These are phyloP conservation scores for Crucibulum parvulum DNA, from an alignment of 1,284 basidiomycete genomes.

Conservation along the genomic window DNA sequence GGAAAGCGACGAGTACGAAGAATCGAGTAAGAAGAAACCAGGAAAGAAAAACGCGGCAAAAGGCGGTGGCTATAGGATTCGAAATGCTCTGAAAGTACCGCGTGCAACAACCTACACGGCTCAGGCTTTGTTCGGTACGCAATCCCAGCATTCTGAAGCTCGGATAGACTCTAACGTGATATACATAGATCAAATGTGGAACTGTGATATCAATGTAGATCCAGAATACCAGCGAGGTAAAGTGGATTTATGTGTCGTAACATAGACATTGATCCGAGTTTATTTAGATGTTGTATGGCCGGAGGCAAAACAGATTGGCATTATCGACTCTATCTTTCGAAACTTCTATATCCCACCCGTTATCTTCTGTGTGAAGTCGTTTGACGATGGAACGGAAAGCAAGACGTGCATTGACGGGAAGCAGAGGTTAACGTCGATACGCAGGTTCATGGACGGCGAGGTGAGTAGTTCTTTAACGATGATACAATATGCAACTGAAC, in stretches of 20 bases:
- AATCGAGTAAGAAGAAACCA: conserved; percentile 17
- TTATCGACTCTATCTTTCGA: conserved; percentile 76
- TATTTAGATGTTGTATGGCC: conserved; percentile 73
- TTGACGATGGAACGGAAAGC: conserved; percentile 66
- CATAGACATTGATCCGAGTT: too few species aligned
- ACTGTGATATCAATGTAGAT: conserved; percentile 66
- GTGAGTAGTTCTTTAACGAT: conserved; percentile 43
- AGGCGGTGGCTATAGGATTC: conserved; percentile 52
- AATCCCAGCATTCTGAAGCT: neutral
- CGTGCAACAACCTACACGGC: conserved; percentile 74
- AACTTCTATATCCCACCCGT: conserved; percentile 80
- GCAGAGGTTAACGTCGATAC: conserved; percentile 77
- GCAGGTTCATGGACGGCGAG: conserved; percentile 75
- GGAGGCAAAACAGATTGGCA: conserved; percentile 67
- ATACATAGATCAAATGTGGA: conserved; percentile 63
- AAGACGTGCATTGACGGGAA: conserved; percentile 82
- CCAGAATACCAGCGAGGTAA: conserved; percentile 80
- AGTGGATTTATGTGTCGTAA: too few species aligned
- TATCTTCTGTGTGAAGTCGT: conserved; percentile 63
- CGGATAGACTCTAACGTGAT: neutral
- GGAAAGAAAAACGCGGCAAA: conserved; percentile 13
- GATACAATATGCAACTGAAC: neutral
- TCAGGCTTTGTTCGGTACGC: conserved; percentile 66
- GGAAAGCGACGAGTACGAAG: conserved; percentile 32
- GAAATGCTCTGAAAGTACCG: conserved; percentile 62